A percentile compares a stretch with the other conserved stretches of the same genome.
Conservation (phyloP, 2,329 filamentous ascomycete genomes). For the Venturia carpophila region DNA sequence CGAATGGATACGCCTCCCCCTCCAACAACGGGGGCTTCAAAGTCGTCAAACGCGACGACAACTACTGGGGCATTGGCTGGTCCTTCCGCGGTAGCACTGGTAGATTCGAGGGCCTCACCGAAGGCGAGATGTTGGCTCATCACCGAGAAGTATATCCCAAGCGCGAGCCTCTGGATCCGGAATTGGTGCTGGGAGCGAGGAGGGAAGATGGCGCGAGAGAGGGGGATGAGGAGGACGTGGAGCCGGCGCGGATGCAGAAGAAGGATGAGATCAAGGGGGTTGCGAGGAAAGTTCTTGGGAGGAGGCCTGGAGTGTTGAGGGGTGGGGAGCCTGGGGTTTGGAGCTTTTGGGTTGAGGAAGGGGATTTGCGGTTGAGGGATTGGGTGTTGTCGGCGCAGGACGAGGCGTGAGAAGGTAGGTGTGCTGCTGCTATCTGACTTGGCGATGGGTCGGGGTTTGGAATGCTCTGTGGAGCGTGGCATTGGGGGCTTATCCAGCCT, state of each 20-base stretch:
- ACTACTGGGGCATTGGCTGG: not conserved
- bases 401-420: not conserved
- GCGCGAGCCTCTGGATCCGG: not conserved
- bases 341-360: not conserved
- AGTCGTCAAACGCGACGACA: not conserved
- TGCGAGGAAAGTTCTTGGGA: not conserved
- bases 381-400: not conserved
- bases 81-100: not conserved
- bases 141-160: not conserved
- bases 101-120: not conserved
- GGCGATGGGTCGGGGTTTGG: not conserved
- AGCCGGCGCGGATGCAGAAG: not conserved
- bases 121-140: not conserved
- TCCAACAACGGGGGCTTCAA: not conserved
- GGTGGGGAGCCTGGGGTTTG: slow-evolving; percentile 1
- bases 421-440: not conserved
- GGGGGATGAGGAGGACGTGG: not conserved
- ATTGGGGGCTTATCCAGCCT: too few species aligned
- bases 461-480: not conserved
- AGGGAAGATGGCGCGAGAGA: not conserved
- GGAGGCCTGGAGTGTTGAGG: not conserved
- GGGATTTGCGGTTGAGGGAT: not conserved
- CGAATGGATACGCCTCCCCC: not conserved
- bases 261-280: not conserved
- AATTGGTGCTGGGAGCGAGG: not conserved